phyloP scores from a whole-genome alignment of 1,284 basidiomycete species.

The Cutaneotrichosporon sp. region DNA sequence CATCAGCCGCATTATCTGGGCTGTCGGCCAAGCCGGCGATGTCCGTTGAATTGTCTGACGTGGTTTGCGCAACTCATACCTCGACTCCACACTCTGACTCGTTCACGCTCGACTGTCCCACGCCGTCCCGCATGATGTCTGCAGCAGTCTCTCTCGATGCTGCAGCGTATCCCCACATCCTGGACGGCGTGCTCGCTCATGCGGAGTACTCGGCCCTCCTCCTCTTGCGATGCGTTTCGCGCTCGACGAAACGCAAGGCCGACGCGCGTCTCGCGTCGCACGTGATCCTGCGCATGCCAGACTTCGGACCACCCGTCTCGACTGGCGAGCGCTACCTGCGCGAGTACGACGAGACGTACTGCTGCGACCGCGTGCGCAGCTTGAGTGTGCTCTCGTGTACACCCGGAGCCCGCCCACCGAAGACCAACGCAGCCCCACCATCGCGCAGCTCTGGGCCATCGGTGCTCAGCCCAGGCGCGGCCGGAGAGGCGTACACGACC shows the following conservation, averaged over 20 bases:
- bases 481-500: not conserved
- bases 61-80: too few relatives aligned
- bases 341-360: not conserved
- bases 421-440: not conserved
- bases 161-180: constrained; percentile 1
- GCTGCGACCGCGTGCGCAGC: not conserved
- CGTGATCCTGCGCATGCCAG: constrained; percentile 8
- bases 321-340: not conserved
- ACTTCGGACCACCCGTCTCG: not conserved
- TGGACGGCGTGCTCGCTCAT: not conserved
- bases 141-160: not conserved
- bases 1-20: too few relatives aligned
- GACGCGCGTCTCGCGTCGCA: constrained; percentile 11
- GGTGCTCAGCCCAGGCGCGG: not conserved
- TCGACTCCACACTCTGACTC: too few relatives aligned
- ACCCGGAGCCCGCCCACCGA: not conserved
- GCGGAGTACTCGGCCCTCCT: constrained; percentile 10
- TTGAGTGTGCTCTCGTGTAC: not conserved
- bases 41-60: too few relatives aligned
- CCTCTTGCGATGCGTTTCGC: not conserved
- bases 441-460: not conserved
- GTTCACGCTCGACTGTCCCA: not conserved
- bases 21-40: not conserved
- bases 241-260: constrained; percentile 3
- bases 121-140: not conserved